phyloP scores from a whole-genome alignment of 106 monocot species.

The Xerophyta viscosa region DNA sequence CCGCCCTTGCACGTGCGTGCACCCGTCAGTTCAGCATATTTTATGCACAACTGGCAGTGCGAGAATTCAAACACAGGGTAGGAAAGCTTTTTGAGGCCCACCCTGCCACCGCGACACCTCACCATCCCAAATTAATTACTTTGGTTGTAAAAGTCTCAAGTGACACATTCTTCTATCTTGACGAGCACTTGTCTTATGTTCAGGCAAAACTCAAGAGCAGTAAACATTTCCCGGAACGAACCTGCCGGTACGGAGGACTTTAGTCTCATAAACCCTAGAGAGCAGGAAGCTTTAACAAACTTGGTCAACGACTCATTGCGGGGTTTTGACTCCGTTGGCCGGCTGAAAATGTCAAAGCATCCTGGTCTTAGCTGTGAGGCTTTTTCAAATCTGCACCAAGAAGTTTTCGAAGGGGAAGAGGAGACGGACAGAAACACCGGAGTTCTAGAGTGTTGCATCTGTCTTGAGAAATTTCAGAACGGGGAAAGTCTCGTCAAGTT shows the following conservation, averaged over 20 bases:
- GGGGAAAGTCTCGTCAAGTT: slow-evolving; percentile 25
- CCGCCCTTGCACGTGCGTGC: too few species aligned
- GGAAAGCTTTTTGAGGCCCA: too few species aligned
- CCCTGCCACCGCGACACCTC: too few species aligned
- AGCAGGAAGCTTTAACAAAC: slow-evolving; percentile 2
- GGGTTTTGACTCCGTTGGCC: not conserved
- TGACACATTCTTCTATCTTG: too few species aligned
- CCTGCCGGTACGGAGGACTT: not conserved
- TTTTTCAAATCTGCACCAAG: slow-evolving; percentile 2
- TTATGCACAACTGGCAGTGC: too few species aligned
- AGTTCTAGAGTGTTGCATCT: slow-evolving; percentile 24
- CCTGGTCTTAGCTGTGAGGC: slow-evolving; percentile 11
- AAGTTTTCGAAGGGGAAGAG: slow-evolving; percentile 10
- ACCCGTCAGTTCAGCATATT: too few species aligned
- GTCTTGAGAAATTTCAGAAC: slow-evolving; percentile 26
- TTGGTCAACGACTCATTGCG: not conserved
- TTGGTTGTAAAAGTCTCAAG: too few species aligned
- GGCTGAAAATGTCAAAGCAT: slow-evolving; percentile 13
- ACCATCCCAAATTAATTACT: too few species aligned
- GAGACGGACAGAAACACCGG: not conserved
- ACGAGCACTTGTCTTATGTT: too few species aligned
- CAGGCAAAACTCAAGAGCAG: too few species aligned
- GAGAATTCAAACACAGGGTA: too few species aligned
- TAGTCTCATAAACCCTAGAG: not conserved
- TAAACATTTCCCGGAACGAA: too few species aligned